A percentile compares a stretch with the other conserved stretches of the same genome.
Evolutionary conservation across 164 flowering plant species (phyloP).

Genomic region (Nelumbo lutea): DNA sequence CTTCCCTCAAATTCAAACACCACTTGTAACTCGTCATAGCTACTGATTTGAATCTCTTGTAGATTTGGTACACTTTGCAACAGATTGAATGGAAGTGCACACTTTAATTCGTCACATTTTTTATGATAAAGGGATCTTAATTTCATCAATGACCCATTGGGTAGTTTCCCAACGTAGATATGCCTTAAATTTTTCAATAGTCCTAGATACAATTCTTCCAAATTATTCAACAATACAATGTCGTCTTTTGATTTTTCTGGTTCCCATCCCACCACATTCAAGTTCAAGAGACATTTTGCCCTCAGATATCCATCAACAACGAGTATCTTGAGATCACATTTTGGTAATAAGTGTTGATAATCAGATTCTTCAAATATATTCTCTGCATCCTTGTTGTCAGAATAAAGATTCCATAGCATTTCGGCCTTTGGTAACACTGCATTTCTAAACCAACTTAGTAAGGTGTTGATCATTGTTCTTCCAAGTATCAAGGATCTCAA

Average conservation of each 20-base stretch:
- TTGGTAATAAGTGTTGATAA: not conserved
- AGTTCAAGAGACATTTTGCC: not conserved
- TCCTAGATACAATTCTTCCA: too few relatives aligned
- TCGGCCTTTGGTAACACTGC: not conserved
- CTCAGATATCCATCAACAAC: not conserved
- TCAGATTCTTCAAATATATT: not conserved
- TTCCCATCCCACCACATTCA: not conserved
- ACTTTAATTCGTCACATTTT: not conserved
- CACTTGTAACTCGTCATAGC: too few relatives aligned
- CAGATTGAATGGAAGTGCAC: too few relatives aligned
- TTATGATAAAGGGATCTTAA: not conserved
- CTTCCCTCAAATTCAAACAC: too few relatives aligned
- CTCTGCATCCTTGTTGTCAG: not conserved
- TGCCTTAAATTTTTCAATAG: too few relatives aligned
- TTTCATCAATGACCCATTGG: not conserved
- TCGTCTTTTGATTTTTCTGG: too few relatives aligned
- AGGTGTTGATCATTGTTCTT: not conserved
- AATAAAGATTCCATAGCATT: too few relatives aligned
- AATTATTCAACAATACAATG: not conserved
- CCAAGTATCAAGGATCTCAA: not conserved
- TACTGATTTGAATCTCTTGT: too few relatives aligned
- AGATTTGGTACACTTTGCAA: too few relatives aligned
- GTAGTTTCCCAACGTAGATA: not conserved
- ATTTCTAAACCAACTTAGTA: not conserved
- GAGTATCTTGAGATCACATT: not conserved